A percentile compares a stretch with the other conserved stretches of the same genome.
Evolutionary conservation across 2,329 filamentous ascomycete genomes (phyloP).

Genomic region (Trichoderma koningii): DNA sequence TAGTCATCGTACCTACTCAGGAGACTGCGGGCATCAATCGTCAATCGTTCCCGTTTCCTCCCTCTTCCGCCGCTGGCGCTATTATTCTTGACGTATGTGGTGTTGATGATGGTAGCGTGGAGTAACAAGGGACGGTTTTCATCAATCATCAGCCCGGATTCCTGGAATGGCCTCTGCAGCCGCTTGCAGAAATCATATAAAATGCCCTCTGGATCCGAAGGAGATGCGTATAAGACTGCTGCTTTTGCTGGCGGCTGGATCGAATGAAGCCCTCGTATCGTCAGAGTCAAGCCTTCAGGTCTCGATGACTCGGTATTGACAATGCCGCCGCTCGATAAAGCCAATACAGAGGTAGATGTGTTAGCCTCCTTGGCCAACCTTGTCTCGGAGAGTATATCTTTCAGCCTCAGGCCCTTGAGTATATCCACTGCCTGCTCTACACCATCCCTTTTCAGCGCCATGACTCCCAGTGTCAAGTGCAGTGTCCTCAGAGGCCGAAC

Average conservation of each 20-base stretch:
- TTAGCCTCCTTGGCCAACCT: constrained; percentile 22
- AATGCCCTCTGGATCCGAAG: constrained; percentile 53
- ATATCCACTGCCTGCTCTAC: constrained; percentile 47
- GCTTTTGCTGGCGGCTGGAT: constrained; percentile 62
- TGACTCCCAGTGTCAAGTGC: constrained; percentile 84
- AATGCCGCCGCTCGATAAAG: constrained; percentile 18
- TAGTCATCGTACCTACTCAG: constrained; percentile 63
- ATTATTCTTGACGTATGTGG: constrained; percentile 65
- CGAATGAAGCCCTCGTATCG: constrained; percentile 57
- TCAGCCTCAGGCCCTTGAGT: constrained; percentile 43
- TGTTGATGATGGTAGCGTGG: constrained; percentile 86
- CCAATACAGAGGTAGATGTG: constrained; percentile 8
- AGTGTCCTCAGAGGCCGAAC: constrained; percentile 77
- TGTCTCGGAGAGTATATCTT: constrained; percentile 43
- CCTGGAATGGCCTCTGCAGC: constrained; percentile 57
- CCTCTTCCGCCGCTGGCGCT: constrained; percentile 33
- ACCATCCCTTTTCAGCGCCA: constrained; percentile 64
- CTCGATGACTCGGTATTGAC: not conserved
- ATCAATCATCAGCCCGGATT: constrained; percentile 56
- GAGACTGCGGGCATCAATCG: constrained; percentile 58
- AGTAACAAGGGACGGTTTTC: constrained; percentile 68
- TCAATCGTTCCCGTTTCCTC: constrained; percentile 45
- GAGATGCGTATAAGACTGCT: constrained; percentile 66
- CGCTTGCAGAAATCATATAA: constrained; percentile 60
- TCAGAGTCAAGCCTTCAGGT: constrained; percentile 43